Evolutionary conservation across 208 protist species (phyloP), one percentile per base, ranked within the genome.

Genomic region (Leishmania lainsoni): DNA sequence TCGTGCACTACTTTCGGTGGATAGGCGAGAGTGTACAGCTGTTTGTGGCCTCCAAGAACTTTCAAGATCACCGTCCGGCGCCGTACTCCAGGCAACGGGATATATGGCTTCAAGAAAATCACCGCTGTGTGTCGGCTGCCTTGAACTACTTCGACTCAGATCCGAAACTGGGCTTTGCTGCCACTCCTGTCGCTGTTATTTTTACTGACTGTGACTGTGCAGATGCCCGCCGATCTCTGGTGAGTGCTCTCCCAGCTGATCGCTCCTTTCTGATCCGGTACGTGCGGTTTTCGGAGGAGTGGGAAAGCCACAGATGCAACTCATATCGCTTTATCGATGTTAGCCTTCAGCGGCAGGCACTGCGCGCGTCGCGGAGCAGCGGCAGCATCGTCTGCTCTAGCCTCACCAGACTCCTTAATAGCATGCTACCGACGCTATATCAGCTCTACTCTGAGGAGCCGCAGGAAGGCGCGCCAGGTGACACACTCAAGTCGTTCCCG

Each of bases 381-480:
- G 86, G 90, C 32, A 94, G 90, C 81, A 85, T 93, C 63, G 79
- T 94, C n/a, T 95, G 92, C 78, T 91, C 92, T 51, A 73, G 82
- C 73, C 83, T 91, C 59, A 87, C 90, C 5, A 89, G 89, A 63
- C 93, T 91, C 66, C 75, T 95, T 32, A 95, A 90, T 48, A 88
- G 75, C 26, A 87, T 92, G 72, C 86, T 95, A 48, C 81, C 85
- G 5, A 68, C 82, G 2, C 80, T 95, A 22, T 86, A 88, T 45
- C 85, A 85, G 51, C 58, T 94, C 20, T 91, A 92, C 81, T 75
- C 81, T 49, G 26, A 89, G 72, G 92, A 95, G 81, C 86, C 89
- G 14, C 66, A 85, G 12, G 83, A 87, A 2, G 89, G 90, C 0
- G 71, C 73, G 10, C 84, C 87, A 22, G 73, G 79, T 22, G 90